phyloP scores from a whole-genome alignment of 202 grass and related monocot genomes.

The Setaria italica region DNA sequence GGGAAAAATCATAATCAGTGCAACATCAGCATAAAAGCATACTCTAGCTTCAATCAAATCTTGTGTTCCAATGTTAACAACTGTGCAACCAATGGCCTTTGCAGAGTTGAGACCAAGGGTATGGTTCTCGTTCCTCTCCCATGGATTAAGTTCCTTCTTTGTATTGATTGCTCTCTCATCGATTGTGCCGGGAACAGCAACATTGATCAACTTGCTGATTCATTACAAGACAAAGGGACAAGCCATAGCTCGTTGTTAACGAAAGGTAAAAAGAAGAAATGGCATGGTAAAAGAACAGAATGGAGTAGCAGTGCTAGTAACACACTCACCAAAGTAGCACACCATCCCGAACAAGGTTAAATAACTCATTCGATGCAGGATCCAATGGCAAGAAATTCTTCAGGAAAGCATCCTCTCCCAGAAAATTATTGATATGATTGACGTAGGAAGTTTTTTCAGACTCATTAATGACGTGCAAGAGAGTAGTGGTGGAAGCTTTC shows the following conservation, averaged over 20 bases:
- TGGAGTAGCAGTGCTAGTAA: constrained; percentile 13
- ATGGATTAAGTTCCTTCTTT: constrained; percentile 81
- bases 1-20: background rate
- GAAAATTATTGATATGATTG: constrained; percentile 91
- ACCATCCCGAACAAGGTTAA: constrained; percentile 83
- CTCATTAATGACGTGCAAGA: constrained; percentile 90
- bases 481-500: constrained; percentile 87
- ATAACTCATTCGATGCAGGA: constrained; percentile 69
- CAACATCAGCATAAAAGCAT: constrained; percentile 39
- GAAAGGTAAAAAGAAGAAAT: constrained; percentile 1
- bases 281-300: background rate
- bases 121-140: constrained; percentile 98
- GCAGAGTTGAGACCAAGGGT: constrained; percentile 96
- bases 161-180: constrained; percentile 97
- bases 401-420: constrained; percentile 75
- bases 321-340: constrained; percentile 88
- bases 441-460: constrained; percentile 91
- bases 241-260: constrained; percentile 12
- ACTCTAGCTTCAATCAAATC: constrained; percentile 95
- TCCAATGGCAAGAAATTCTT: constrained; percentile 88
- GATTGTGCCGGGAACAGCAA: constrained; percentile 91
- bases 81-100: constrained; percentile 95
- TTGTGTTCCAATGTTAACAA: constrained; percentile 97
- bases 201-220: constrained; percentile 94
- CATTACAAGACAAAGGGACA: constrained; percentile 26